A percentile compares a stretch with the other conserved stretches of the same genome.
Conservation (phyloP, 2,329 filamentous ascomycete genomes). For the Aspergillus ochraceus region DNA sequence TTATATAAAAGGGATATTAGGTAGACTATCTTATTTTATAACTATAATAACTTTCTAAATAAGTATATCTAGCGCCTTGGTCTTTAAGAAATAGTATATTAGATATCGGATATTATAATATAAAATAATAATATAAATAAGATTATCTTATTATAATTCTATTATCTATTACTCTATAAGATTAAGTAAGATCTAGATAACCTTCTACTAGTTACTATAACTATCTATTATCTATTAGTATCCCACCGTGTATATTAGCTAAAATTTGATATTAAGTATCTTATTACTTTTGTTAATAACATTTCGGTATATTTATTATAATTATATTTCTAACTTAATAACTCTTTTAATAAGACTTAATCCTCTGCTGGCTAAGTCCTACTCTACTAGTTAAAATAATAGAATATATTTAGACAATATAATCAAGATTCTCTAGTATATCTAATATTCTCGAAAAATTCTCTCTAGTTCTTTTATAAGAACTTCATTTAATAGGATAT, state of each 20-base stretch:
- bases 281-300: conserved; percentile 67
- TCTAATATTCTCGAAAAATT: conserved; percentile 2
- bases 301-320: conserved; percentile 44
- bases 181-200: conserved; percentile 1
- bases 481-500: not conserved
- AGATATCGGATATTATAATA: conserved; percentile 15
- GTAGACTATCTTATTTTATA: conserved; percentile 15
- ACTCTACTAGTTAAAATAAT: conserved; percentile 4
- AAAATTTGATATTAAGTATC: conserved; percentile 59
- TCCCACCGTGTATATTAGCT: conserved; percentile 64
- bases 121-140: conserved; percentile 15
- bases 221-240: conserved; percentile 50
- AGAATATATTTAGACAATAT: conserved; percentile 7
- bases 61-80: conserved; percentile 11
- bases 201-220: conserved; percentile 7
- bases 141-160: conserved; percentile 5
- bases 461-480: not conserved
- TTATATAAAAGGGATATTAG: conserved; percentile 21
- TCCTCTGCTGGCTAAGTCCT: not conserved
- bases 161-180: conserved; percentile 3
- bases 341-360: not conserved
- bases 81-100: conserved; percentile 21
- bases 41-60: conserved; percentile 10
- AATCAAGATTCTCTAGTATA: not conserved
- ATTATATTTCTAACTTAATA: not conserved